These are phyloP conservation scores for Naganishia cerealis DNA, from an alignment of 1,284 basidiomycete genomes.

Conservation along the genomic window DNA sequence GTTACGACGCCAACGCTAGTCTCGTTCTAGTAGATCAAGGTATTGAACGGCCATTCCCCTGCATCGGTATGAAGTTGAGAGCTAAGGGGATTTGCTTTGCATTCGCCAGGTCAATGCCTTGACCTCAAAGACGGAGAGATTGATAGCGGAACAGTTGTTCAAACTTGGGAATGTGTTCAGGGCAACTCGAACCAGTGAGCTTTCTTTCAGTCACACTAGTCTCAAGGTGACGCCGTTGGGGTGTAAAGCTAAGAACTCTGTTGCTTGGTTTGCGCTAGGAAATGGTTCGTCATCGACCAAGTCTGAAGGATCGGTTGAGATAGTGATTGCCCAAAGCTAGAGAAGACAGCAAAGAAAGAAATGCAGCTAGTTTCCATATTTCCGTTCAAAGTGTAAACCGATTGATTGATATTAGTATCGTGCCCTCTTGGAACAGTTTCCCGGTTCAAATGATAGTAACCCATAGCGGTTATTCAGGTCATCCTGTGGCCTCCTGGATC, in stretches of 20 bases:
- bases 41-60: background rate
- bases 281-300: slow-evolving; percentile 24
- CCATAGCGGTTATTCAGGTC: too few relatives aligned
- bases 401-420: too few relatives aligned
- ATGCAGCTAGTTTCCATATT: too few relatives aligned
- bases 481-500: too few relatives aligned
- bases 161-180: slow-evolving; percentile 33
- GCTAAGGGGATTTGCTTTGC: background rate
- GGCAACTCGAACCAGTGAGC: slow-evolving; percentile 34
- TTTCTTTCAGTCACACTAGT: background rate
- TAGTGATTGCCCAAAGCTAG: too few relatives aligned
- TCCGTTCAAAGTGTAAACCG: too few relatives aligned
- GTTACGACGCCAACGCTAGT: background rate
- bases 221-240: too few relatives aligned
- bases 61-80: too few relatives aligned
- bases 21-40: slow-evolving; percentile 20
- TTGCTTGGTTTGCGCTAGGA: background rate
- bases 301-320: background rate
- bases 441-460: too few relatives aligned
- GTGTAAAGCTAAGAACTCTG: background rate
- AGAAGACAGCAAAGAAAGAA: too few relatives aligned
- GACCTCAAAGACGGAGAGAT: slow-evolving; percentile 30
- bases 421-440: too few relatives aligned
- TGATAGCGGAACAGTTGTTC: slow-evolving; percentile 22
- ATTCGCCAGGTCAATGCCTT: slow-evolving; percentile 28